Evolutionary conservation across 805 yeast genomes (phyloP), one percentile per base, ranked within the genome.

Genomic region (Wickerhamiella alocasiicola): DNA sequence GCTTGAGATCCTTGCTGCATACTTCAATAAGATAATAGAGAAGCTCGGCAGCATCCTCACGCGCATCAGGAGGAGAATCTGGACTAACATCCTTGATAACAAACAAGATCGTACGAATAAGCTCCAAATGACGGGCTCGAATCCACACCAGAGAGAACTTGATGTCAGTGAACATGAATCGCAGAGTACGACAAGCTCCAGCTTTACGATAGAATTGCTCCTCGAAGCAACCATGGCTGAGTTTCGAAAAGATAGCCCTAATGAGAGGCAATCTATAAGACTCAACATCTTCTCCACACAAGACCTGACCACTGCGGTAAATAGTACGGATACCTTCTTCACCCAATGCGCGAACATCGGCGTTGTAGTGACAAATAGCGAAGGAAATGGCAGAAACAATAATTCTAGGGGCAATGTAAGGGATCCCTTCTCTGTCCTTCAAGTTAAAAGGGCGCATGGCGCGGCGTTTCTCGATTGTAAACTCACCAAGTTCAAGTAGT

Each of bases 171-270:
- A 84, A 67, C 65, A 88, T 66, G 2, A 84, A 73, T 48, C 74
- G 68, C 36, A 91, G 65, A 17, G 98, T 97, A 20, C 81, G 54
- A 28, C 88, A 77, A 29, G 97, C 96, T 6, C 96, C 96, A 6
- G 82, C 67, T 50, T 91, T 91, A 25, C 77, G 70, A 56, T 81
- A 82, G 60, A 81, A 88, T 26, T 76, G 78, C 57, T 83, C 95
- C 46, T 82, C 93, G 55, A 81, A 91, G 61, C 97, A 87, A 33
- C 83, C 72, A 54, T 93, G 99, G 32, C 91, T 76, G 52, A 93
- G 80, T 40, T 78, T 78, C 38, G 83, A 78, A 49, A 82, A 76
- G 65, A 88, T 65, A 5, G 78, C 69, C 44, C 91, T 71, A 48
- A 85, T 71, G 27, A 85, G 68, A 1, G 94, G 83, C 28, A 72